Evolutionary conservation across 306 rosid species (phyloP), one percentile per base, ranked within the genome.

Genomic region (Sindora glabra): DNA sequence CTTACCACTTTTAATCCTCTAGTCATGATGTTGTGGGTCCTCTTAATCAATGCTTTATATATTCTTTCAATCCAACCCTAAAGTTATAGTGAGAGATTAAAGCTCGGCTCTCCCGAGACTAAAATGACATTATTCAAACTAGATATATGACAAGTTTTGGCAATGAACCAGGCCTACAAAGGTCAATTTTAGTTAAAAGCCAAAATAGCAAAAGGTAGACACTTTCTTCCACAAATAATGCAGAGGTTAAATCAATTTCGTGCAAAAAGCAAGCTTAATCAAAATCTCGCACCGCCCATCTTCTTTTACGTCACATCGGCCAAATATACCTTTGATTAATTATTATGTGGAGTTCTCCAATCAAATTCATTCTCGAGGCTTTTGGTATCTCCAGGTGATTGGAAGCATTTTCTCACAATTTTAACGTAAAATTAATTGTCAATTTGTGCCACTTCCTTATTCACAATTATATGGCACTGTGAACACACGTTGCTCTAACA

Each of bases 301-400:
- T 70, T 39, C 62, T 72, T 73, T 70, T 71, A 57, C 23, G 82
- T 71, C 80, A 56, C 75, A 16, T 67, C 72, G n/a, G 77, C 41
- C 53, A 56, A 26, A 42, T 8, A 32, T 23, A 64, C 38, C 70
- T 70, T 48, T 71, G 68, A 51, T 61, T 58, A 47, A 64, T 64
- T 55, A 80, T 68, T 52, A 48, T 45, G 42, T n/a, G n/a, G n/a
- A n/a, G 42, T 64, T 62, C 17, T 69, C 80, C 78, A 75, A 76
- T 80, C 77, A 58, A 65, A 75, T 62, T 60, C 64, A n/a, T 78
- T 73, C 87, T 86, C 75, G 25, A 71, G 74, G 69, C 81, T 71
- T 40, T 75, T 78, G 45, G 60, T 64, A 62, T 77, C 60, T 73
- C 63, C 64, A 67, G 64, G 75, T 65, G 66, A 42, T 59, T 26